Conservation (phyloP, 768 basidiomycete species). For the Pisolithus microcarpus region DNA sequence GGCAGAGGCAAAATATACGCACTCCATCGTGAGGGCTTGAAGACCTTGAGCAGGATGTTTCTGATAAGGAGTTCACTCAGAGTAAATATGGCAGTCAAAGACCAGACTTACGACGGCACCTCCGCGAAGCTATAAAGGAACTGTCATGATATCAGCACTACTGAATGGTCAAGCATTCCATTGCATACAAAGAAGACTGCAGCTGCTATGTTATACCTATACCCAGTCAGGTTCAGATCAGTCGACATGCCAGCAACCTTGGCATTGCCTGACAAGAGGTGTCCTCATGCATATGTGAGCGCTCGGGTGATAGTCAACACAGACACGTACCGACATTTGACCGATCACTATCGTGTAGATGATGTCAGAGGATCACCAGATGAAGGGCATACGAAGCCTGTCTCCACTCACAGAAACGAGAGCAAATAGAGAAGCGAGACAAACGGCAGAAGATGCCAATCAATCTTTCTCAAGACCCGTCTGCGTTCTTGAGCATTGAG, state of each 20-base stretch:
- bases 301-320: not conserved
- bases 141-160: constrained; percentile 9
- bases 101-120: constrained; percentile 29
- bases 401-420: constrained; percentile 38
- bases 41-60: constrained; percentile 32
- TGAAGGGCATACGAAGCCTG: not conserved
- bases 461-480: constrained; percentile 35
- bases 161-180: not conserved
- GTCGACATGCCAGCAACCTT: constrained; percentile 39
- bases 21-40: constrained; percentile 33
- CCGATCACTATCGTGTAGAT: constrained; percentile 29
- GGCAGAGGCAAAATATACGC: constrained; percentile 2
- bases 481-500: constrained; percentile 16
- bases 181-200: constrained; percentile 31
- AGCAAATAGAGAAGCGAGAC: constrained; percentile 39
- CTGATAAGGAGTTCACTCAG: constrained; percentile 14
- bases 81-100: not conserved
- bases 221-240: constrained; percentile 29
- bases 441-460: constrained; percentile 38
- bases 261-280: constrained; percentile 29
- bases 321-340: constrained; percentile 35
- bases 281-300: not conserved
- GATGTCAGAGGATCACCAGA: not conserved
- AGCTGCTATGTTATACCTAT: constrained; percentile 31
- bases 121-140: constrained; percentile 33